Evolutionary conservation across 2,329 filamentous ascomycete species (phyloP).

Genomic region (Venturiaceae sp.): DNA sequence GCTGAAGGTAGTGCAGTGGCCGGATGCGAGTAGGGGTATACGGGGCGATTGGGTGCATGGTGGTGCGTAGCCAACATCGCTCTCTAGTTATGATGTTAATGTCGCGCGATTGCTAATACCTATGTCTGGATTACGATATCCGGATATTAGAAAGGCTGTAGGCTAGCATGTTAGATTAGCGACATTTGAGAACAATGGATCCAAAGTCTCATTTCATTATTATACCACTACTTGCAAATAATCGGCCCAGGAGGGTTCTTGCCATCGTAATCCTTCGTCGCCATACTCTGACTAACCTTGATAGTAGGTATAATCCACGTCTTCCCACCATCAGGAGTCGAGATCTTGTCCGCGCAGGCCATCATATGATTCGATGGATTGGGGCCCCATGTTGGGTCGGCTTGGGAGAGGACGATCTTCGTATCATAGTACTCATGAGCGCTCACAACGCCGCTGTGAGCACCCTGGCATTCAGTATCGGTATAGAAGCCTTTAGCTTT

Average conservation of each 20-base stretch:
- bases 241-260: neutral
- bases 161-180: too few species aligned
- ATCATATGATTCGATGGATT: neutral
- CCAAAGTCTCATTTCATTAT: too few species aligned
- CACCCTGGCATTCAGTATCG: conserved; percentile 2
- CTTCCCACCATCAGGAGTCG: conserved; percentile 2
- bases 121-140: too few species aligned
- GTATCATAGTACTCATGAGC: conserved; percentile 1
- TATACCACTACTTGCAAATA: neutral
- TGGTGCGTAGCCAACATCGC: too few species aligned
- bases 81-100: too few species aligned
- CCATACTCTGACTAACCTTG: conserved; percentile 3
- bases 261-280: neutral
- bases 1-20: too few species aligned
- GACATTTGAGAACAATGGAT: too few species aligned
- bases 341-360: neutral
- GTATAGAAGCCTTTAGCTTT: conserved; percentile 5
- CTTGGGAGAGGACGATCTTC: conserved; percentile 3
- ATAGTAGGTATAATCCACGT: conserved; percentile 3
- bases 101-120: too few species aligned
- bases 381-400: neutral
- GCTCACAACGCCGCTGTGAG: neutral
- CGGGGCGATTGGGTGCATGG: too few species aligned
- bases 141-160: too few species aligned
- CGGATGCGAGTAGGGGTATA: too few species aligned